These are phyloP conservation scores for Trichoderma semiorbis DNA, from an alignment of 2,329 filamentous ascomycete species.

Conservation along the genomic window DNA sequence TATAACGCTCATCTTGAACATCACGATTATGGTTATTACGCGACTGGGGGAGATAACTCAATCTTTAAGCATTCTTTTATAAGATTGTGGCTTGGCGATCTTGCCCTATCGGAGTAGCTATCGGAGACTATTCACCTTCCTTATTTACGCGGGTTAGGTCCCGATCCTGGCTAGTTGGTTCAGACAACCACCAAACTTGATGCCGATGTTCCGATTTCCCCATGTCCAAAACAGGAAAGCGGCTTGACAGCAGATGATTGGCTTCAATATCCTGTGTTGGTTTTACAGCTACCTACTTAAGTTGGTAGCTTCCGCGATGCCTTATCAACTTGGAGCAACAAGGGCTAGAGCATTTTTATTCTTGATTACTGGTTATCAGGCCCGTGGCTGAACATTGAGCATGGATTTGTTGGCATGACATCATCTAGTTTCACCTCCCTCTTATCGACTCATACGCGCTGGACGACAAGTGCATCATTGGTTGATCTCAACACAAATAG, in stretches of 20 bases:
- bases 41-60: neutral
- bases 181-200: neutral
- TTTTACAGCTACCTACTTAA: neutral
- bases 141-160: neutral
- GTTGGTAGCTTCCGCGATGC: neutral
- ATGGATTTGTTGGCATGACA: neutral
- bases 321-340: neutral
- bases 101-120: neutral
- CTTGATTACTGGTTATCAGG: neutral
- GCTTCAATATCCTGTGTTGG: neutral
- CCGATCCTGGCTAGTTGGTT: neutral
- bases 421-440: neutral
- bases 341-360: neutral
- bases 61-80: neutral
- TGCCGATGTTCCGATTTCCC: conserved; percentile 9
- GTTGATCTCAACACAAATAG: neutral
- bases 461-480: neutral
- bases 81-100: neutral
- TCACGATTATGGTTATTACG: neutral
- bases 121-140: conserved; percentile 1
- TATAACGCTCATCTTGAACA: neutral
- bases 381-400: neutral
- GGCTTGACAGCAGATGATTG: neutral
- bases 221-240: neutral
- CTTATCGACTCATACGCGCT: neutral